Percentiles rank a stretch among this genome's conserved stretches.
phyloP scores from a whole-genome alignment of 129 eudicot genomes.

The Saussurea involucrata region DNA sequence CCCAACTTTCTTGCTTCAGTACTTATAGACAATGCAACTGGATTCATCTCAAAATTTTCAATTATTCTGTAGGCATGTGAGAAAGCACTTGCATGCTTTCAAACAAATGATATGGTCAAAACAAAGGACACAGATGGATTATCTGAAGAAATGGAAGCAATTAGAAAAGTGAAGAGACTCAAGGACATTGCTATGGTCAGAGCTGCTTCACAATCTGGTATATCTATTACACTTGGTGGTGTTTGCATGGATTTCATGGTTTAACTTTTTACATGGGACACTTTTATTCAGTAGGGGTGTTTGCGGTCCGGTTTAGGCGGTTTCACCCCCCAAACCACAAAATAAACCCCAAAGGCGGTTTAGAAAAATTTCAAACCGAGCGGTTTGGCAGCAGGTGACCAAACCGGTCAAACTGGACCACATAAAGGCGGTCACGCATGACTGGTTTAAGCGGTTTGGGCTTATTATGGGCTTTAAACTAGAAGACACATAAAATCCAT shows the following conservation, averaged over 20 bases:
- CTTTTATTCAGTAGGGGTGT: not conserved
- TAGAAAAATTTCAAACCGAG: no score
- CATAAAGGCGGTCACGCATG: no score
- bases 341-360: no score
- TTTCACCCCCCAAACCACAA: no score
- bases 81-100: slow-evolving; percentile 54
- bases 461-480: no score
- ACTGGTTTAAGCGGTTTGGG: no score
- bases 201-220: slow-evolving; percentile 74
- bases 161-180: slow-evolving; percentile 47
- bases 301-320: no score
- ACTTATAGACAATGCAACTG: not conserved
- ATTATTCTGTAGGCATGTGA: slow-evolving; percentile 59
- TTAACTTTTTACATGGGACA: not conserved
- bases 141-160: slow-evolving; percentile 27
- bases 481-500: no score
- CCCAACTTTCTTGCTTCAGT: not conserved
- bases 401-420: no score
- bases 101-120: slow-evolving; percentile 14
- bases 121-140: slow-evolving; percentile 19
- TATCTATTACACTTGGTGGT: not conserved
- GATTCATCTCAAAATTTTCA: not conserved
- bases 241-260: not conserved
- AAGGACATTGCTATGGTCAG: slow-evolving; percentile 50
- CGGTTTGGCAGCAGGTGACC: no score